phyloP scores from a whole-genome alignment of 2,329 filamentous ascomycete genomes.

The Pyricularia sp. region DNA sequence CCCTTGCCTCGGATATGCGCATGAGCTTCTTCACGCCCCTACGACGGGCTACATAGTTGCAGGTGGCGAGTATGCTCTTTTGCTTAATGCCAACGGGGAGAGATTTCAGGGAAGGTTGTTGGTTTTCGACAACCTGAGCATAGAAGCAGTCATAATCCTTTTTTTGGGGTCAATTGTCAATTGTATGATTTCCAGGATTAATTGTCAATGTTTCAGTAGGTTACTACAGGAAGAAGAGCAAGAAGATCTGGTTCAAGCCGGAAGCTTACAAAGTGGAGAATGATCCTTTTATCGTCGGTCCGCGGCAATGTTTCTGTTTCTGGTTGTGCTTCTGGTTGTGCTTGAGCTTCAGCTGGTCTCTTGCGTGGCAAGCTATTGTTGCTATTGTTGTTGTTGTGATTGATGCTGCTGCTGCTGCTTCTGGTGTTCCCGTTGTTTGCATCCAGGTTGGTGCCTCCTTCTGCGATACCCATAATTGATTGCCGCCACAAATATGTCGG shows the following conservation, averaged over 20 bases:
- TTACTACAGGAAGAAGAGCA: background rate
- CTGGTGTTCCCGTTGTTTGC: background rate
- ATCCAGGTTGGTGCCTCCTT: background rate
- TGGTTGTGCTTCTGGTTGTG: background rate
- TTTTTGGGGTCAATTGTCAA: constrained; percentile 6
- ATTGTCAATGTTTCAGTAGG: background rate
- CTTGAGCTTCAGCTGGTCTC: background rate
- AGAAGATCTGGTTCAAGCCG: background rate
- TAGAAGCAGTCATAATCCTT: constrained; percentile 90
- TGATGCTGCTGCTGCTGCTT: too few relatives aligned
- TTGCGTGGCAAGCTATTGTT: background rate
- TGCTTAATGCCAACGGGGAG: constrained; percentile 79
- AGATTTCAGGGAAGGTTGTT: constrained; percentile 62
- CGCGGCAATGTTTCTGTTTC: background rate
- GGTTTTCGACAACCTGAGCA: constrained; percentile 79
- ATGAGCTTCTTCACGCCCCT: constrained; percentile 74
- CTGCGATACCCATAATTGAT: background rate
- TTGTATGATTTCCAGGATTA: background rate
- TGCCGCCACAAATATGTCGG: background rate
- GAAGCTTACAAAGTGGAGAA: background rate
- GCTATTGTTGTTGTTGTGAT: background rate
- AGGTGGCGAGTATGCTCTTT: constrained; percentile 87
- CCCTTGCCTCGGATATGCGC: constrained; percentile 72
- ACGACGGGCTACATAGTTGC: constrained; percentile 83
- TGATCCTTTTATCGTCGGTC: background rate